phyloP scores from a whole-genome alignment of 257 asterid genomes.

The Gentiana macrophylla region DNA sequence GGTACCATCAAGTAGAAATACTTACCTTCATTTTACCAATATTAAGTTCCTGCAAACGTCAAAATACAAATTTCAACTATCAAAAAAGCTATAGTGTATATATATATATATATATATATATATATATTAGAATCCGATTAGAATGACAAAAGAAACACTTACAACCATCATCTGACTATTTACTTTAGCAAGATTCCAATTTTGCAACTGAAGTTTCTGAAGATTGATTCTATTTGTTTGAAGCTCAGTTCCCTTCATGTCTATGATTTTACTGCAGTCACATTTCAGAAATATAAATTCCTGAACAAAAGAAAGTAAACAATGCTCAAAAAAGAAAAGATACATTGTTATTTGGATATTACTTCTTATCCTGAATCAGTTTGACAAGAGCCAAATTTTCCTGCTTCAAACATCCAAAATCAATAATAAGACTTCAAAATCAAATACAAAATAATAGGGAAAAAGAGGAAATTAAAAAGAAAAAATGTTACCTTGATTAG shows the following conservation, averaged over 20 bases:
- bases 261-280: slow-evolving; percentile 62
- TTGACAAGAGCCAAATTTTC: slow-evolving; percentile 69
- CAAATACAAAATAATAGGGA: background rate
- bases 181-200: slow-evolving; percentile 78
- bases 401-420: slow-evolving; percentile 29
- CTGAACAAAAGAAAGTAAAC: background rate
- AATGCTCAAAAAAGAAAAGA: too few species aligned
- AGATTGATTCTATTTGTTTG: slow-evolving; percentile 46
- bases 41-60: slow-evolving; percentile 58
- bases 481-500: slow-evolving; percentile 46
- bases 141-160: slow-evolving; percentile 11
- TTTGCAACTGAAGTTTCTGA: slow-evolving; percentile 78
- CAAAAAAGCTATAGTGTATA: too few species aligned
- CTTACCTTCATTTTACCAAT: slow-evolving; percentile 62
- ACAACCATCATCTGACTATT: slow-evolving; percentile 74
- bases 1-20: background rate
- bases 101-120: too few species aligned
- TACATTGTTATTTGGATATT: slow-evolving; percentile 1
- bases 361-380: slow-evolving; percentile 75
- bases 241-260: slow-evolving; percentile 63
- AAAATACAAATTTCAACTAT: slow-evolving; percentile 2
- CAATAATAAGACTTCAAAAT: slow-evolving; percentile 4
- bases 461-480: background rate
- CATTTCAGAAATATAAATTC: slow-evolving; percentile 4
- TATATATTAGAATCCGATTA: background rate